A percentile compares a stretch with the other conserved stretches of the same genome.
phyloP scores from a whole-genome alignment of 345 rosid genomes.

The Luvunga scandens region DNA sequence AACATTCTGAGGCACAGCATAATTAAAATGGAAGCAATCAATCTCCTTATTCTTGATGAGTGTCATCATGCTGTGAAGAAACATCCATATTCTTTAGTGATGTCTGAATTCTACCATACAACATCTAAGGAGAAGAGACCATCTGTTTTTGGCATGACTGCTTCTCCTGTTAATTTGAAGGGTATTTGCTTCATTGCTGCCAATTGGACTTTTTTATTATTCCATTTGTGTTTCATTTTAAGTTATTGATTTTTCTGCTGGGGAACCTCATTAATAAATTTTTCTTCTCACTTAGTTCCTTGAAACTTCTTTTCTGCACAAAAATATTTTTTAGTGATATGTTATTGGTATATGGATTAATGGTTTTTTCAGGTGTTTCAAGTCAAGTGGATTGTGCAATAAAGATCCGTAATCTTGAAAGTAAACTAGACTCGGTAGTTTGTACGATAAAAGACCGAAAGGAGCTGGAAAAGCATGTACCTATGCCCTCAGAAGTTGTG shows the following conservation, averaged over 20 bases:
- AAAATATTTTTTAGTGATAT: not conserved
- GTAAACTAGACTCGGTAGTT: slow-evolving; percentile 86
- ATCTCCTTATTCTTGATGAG: slow-evolving; percentile 92
- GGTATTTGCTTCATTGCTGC: slow-evolving; percentile 42
- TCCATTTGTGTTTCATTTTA: not conserved
- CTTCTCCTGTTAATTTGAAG: slow-evolving; percentile 96
- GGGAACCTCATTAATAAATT: not conserved
- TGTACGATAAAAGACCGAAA: slow-evolving; percentile 92
- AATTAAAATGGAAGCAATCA: slow-evolving; percentile 80
- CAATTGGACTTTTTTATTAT: not conserved
- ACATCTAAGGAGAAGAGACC: slow-evolving; percentile 88
- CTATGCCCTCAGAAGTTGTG: slow-evolving; percentile 90
- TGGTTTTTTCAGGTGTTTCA: slow-evolving; percentile 67
- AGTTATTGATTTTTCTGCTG: not conserved
- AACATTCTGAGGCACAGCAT: slow-evolving; percentile 97
- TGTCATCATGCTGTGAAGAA: slow-evolving; percentile 99
- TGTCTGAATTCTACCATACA: slow-evolving; percentile 98
- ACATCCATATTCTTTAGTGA: slow-evolving; percentile 95
- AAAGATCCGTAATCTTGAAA: slow-evolving; percentile 96
- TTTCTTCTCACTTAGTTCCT: not conserved
- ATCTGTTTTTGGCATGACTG: slow-evolving; percentile 97
- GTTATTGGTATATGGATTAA: not conserved
- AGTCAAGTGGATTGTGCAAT: slow-evolving; percentile 97
- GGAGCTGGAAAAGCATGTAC: slow-evolving; percentile 95
- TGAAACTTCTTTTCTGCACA: not conserved